These are phyloP conservation scores for Perilla frutescens DNA, from an alignment of 257 asterid genomes.

Conservation along the genomic window DNA sequence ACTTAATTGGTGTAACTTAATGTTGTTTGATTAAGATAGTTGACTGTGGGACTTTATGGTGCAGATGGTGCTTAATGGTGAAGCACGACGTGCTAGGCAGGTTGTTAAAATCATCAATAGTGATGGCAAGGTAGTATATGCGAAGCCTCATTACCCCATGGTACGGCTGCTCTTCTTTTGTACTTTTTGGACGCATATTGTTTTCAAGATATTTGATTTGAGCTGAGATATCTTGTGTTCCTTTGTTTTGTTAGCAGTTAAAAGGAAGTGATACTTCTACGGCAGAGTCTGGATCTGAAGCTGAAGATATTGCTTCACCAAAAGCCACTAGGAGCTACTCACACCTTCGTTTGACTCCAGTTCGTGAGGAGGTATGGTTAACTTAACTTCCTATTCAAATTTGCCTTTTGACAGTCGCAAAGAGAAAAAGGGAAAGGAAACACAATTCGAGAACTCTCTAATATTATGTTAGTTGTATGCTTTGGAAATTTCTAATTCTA, in stretches of 20 bases:
- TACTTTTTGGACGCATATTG: neutral
- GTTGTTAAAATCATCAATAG: slow-evolving; percentile 91
- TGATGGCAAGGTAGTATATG: slow-evolving; percentile 94
- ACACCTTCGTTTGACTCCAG: slow-evolving; percentile 95
- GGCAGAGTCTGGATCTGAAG: slow-evolving; percentile 98
- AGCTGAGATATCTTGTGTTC: slow-evolving; percentile 26
- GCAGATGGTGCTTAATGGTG: slow-evolving; percentile 88
- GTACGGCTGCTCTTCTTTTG: slow-evolving; percentile 46
- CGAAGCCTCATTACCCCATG: slow-evolving; percentile 82
- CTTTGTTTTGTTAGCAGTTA: slow-evolving; percentile 50
- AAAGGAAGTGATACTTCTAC: slow-evolving; percentile 97
- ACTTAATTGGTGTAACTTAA: slow-evolving; percentile 1
- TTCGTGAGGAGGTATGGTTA: slow-evolving; percentile 87
- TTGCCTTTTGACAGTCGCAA: slow-evolving; percentile 5
- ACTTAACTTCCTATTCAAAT: slow-evolving; percentile 22
- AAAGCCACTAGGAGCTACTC: slow-evolving; percentile 84
- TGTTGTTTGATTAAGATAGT: slow-evolving; percentile 25
- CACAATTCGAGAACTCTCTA: slow-evolving; percentile 10
- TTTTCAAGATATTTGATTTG: slow-evolving; percentile 15
- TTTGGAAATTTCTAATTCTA: slow-evolving; percentile 10
- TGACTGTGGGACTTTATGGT: slow-evolving; percentile 35
- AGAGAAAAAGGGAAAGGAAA: neutral
- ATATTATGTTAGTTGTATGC: slow-evolving; percentile 22
- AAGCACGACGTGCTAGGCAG: slow-evolving; percentile 84
- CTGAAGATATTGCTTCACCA: slow-evolving; percentile 97